Percentiles rank a stretch among this genome's conserved stretches.
Evolutionary conservation across 2,329 filamentous ascomycete genomes (phyloP).

Genomic region (Leptodontidium sp.): DNA sequence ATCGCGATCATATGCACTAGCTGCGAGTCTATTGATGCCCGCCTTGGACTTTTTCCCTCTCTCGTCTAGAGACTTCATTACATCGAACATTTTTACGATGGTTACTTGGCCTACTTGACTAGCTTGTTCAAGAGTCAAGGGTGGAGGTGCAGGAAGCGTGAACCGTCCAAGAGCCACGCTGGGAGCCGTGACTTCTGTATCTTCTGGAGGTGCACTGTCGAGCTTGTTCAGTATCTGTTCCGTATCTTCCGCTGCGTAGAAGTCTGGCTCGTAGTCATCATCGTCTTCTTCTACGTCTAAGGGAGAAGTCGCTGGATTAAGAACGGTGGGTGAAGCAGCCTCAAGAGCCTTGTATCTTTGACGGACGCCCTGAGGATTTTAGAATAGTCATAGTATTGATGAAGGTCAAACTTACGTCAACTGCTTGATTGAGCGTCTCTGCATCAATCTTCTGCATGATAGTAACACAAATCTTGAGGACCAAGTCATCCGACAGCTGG

Average conservation of each 20-base stretch:
- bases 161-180: conserved; percentile 73
- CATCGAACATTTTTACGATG: conserved; percentile 78
- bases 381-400: neutral
- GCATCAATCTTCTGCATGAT: conserved; percentile 77
- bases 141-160: conserved; percentile 78
- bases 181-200: conserved; percentile 55
- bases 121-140: conserved; percentile 75
- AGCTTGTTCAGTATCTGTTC: conserved; percentile 82
- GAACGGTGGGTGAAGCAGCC: conserved; percentile 40
- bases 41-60: conserved; percentile 68
- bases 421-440: conserved; percentile 73
- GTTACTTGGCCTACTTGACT: conserved; percentile 78
- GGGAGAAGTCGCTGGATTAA: conserved; percentile 66
- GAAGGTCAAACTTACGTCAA: conserved; percentile 65
- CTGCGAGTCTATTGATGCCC: conserved; percentile 85
- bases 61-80: conserved; percentile 78
- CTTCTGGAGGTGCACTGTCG: conserved; percentile 71
- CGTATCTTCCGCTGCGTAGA: conserved; percentile 73
- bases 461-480: conserved; percentile 82
- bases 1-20: conserved; percentile 83
- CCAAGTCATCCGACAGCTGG: conserved; percentile 76
- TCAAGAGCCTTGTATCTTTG: conserved; percentile 52
- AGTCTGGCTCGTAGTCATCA: conserved; percentile 92
- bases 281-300: conserved; percentile 79
- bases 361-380: conserved; percentile 56